phyloP scores from a whole-genome alignment of 2,329 filamentous ascomycete genomes.

The Aaosphaeria pasadenensis region DNA sequence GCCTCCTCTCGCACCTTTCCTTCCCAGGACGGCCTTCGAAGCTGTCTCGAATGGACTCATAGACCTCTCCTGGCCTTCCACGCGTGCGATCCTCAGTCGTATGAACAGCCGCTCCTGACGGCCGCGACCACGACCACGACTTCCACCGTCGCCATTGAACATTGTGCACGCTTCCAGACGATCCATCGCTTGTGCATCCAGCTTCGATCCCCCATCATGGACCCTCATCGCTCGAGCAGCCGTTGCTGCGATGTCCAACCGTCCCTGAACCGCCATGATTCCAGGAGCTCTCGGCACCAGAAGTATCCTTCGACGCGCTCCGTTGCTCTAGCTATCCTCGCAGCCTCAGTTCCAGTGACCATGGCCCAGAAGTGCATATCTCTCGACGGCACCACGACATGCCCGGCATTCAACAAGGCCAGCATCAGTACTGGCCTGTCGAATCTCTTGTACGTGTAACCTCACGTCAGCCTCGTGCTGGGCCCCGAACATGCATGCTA shows the following conservation, averaged over 20 bases:
- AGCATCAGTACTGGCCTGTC: slow-evolving; percentile 65
- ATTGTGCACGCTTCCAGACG: slow-evolving; percentile 4
- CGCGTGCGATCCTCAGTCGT: not conserved
- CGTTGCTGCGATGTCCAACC: not conserved
- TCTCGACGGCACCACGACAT: slow-evolving; percentile 65
- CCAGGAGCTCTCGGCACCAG: slow-evolving; percentile 13
- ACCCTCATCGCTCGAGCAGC: not conserved
- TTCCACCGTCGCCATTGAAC: slow-evolving; percentile 15
- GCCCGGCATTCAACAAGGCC: slow-evolving; percentile 68
- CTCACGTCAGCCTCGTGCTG: slow-evolving; percentile 19
- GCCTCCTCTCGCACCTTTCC: not conserved
- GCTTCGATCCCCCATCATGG: slow-evolving; percentile 11
- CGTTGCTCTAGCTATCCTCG: slow-evolving; percentile 23
- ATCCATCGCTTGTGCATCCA: not conserved
- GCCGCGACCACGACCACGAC: slow-evolving; percentile 23
- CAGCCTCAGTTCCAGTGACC: slow-evolving; percentile 25
- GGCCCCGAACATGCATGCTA: slow-evolving; percentile 16
- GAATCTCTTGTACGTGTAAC: slow-evolving; percentile 57
- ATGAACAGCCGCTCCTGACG: slow-evolving; percentile 2
- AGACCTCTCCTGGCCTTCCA: not conserved
- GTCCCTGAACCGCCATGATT: slow-evolving; percentile 8
- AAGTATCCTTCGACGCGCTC: slow-evolving; percentile 16
- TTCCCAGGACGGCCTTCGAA: not conserved
- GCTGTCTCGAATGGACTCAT: not conserved
- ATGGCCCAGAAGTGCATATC: slow-evolving; percentile 59